phyloP scores from a whole-genome alignment of 1,139 yeast genomes.

The Meyerozyma elateridarum region DNA sequence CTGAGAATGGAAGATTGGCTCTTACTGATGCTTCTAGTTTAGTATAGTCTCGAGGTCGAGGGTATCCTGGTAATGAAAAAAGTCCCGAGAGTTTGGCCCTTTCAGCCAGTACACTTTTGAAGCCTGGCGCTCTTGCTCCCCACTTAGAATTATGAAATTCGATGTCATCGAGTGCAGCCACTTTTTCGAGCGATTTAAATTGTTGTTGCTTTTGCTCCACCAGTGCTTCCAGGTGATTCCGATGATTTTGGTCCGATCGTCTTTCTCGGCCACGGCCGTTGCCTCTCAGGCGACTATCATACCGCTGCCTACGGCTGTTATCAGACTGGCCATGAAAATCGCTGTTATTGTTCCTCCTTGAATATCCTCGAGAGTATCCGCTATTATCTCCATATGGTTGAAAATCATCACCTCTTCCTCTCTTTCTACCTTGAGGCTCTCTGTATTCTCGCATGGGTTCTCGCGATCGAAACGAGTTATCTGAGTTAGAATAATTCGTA shows the following conservation, averaged over 20 bases:
- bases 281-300: too few species aligned
- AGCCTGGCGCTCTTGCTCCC: constrained; percentile 74
- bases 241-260: constrained; percentile 12
- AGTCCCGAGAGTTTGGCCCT: constrained; percentile 79
- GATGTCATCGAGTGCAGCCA: constrained; percentile 24
- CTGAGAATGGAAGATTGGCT: constrained; percentile 36
- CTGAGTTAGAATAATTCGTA: neutral
- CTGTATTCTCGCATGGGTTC: constrained; percentile 2
- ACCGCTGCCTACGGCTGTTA: too few species aligned
- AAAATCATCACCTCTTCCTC: constrained; percentile 7
- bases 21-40: constrained; percentile 47
- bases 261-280: constrained; percentile 6
- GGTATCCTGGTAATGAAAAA: constrained; percentile 72
- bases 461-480: constrained; percentile 2
- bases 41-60: constrained; percentile 52
- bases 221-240: constrained; percentile 17
- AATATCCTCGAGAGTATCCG: too few species aligned
- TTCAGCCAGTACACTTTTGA: constrained; percentile 71
- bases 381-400: too few species aligned
- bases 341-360: too few species aligned
- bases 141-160: constrained; percentile 53
- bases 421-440: too few species aligned
- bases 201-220: constrained; percentile 18
- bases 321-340: too few species aligned
- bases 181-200: constrained; percentile 19